Evolutionary conservation across 805 yeast species (phyloP).

Genomic region (Wickerhamomyces bisporus): DNA sequence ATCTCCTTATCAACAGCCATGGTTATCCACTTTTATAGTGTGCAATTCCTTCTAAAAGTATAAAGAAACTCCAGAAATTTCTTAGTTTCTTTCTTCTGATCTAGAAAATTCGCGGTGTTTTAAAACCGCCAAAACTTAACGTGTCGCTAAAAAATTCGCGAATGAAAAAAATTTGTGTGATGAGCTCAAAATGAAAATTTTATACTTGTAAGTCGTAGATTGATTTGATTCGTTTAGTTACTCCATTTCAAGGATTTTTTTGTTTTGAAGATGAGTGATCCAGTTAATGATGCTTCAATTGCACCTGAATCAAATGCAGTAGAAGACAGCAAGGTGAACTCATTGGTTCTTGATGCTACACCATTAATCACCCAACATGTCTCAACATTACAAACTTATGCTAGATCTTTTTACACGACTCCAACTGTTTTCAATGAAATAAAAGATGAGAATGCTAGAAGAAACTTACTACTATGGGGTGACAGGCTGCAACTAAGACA

Average conservation of each 20-base stretch:
- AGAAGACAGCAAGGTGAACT: slow-evolving; percentile 11
- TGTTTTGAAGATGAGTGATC: too few relatives aligned
- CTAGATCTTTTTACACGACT: slow-evolving; percentile 73
- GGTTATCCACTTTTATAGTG: background rate
- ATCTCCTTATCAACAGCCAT: slow-evolving; percentile 33
- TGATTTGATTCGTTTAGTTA: too few relatives aligned
- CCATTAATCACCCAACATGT: slow-evolving; percentile 87
- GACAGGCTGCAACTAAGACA: slow-evolving; percentile 67
- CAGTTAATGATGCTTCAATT: background rate
- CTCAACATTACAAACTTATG: slow-evolving; percentile 64
- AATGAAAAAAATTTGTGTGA: background rate
- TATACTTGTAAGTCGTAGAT: too few relatives aligned
- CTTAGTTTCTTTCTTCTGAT: background rate
- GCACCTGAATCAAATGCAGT: background rate
- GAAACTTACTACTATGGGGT: slow-evolving; percentile 76
- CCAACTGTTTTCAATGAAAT: slow-evolving; percentile 89
- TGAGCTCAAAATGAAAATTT: slow-evolving; percentile 1
- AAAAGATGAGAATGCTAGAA: slow-evolving; percentile 78
- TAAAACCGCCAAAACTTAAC: too few relatives aligned
- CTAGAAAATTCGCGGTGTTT: background rate
- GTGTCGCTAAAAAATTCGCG: too few relatives aligned
- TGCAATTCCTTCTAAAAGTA: background rate
- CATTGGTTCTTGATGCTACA: slow-evolving; percentile 85
- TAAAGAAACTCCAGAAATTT: background rate
- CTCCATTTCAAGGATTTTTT: too few relatives aligned